These are phyloP conservation scores for Pseudozyma hubeiensis DNA, from an alignment of 1,284 basidiomycete genomes.

Conservation along the genomic window DNA sequence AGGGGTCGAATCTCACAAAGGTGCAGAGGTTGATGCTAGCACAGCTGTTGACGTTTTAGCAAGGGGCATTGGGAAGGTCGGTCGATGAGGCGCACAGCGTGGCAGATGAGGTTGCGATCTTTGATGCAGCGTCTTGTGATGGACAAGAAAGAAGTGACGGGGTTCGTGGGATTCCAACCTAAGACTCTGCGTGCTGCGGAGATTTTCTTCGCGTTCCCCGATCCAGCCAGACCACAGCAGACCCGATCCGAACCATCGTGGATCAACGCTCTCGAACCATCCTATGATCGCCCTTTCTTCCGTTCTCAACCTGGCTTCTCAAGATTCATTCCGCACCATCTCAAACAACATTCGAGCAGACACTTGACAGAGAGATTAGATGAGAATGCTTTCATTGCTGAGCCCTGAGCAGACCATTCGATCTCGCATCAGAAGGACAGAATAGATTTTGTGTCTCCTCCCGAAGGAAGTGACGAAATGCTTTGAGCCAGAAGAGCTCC, in stretches of 20 bases:
- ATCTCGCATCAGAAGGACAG: constrained; percentile 9
- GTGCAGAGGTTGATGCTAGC: too few relatives aligned
- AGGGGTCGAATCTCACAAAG: background rate
- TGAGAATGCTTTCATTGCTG: constrained; percentile 44
- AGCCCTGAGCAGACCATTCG: constrained; percentile 16
- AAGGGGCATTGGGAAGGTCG: background rate
- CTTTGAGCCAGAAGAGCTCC: constrained; percentile 8
- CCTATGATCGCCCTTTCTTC: too few relatives aligned
- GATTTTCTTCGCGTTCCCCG: constrained; percentile 15
- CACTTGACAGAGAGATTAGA: background rate
- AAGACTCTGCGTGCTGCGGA: constrained; percentile 17
- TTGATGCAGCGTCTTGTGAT: too few relatives aligned
- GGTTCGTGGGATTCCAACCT: background rate
- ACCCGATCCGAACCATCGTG: background rate
- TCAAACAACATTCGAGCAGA: background rate
- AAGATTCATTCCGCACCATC: background rate
- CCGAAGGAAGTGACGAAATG: constrained; percentile 4
- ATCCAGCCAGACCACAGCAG: background rate
- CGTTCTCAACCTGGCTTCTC: too few relatives aligned
- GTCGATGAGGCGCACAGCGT: background rate
- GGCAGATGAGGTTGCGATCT: too few relatives aligned
- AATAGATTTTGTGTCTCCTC: constrained; percentile 32
- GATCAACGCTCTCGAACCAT: too few relatives aligned
- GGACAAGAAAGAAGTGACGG: too few relatives aligned
- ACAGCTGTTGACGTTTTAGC: too few relatives aligned